Base-by-base conservation (phyloP, 805 yeast genomes). In the Torulaspora gathmanii region DNA sequence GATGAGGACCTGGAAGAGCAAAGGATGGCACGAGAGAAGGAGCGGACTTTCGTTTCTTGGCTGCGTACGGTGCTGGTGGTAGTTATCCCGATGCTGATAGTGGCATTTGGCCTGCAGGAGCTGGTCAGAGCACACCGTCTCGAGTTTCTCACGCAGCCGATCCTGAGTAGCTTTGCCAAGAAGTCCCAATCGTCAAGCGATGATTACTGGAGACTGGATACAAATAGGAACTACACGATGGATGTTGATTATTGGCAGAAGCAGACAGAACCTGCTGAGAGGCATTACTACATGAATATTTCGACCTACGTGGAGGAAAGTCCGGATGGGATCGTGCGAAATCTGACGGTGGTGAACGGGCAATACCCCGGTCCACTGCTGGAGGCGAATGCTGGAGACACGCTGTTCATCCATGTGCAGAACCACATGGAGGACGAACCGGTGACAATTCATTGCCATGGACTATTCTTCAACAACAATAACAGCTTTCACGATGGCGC, bases 401-500 rank as follows among this genome's bases (percentile, higher is more conserved):
- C 74, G 13, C 69, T 76, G 19, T 50, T 66, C 1, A 70, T 77
- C 2, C 65, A 62, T 7, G 71, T 76, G 16, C 47, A 54, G 39
- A 78, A 78, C 51, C 54, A 54, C 25, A 60, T 68, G 6, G 52
- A 46, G 4, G 67, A 64, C 5, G 72, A 70, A 20, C 61, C 73
- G 0, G 69, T 74, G 1, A 58, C 77, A 0, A 57, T 78, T 27
- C 83, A 78, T 52, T 77, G 76, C 53, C 83, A 78, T 49, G 82
- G 82, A 1, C 58, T 77, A 34, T 64, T 69, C 27, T 63, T 61
- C 51, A 77, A 72, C 50, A 58, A 63, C 26, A 71, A 71, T 4
- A 65, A 78, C 1, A 73, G 74, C 16, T 71, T 65, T 60, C 65
- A 73, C 50, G 83, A 78, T 45, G 83, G 83, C 13, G 77, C 72